Percentiles rank a stretch among this genome's conserved stretches.
Evolutionary conservation across 176 grass and related monocot genomes (phyloP).

Genomic region (Microstegium vimineum): DNA sequence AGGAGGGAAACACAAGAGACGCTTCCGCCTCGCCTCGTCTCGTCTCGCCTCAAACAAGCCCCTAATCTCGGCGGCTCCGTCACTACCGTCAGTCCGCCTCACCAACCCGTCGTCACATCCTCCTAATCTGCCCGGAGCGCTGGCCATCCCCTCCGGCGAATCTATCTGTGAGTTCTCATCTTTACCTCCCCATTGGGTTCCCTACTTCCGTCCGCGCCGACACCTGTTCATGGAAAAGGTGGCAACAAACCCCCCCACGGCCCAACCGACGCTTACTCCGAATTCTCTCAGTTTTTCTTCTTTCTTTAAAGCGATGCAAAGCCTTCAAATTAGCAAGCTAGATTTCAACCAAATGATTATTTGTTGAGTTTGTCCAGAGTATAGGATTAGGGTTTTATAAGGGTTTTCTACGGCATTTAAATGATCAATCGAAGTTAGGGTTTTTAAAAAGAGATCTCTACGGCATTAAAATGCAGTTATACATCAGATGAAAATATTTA

Average conservation of each 20-base stretch:
- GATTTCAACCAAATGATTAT: neutral
- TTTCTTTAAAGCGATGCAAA: neutral
- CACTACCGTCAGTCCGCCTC: neutral
- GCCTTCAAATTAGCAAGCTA: neutral
- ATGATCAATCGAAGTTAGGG: neutral
- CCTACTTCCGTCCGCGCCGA: neutral
- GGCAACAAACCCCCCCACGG: neutral
- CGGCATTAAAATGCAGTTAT: neutral
- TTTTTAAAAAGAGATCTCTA: neutral
- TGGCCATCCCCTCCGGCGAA: neutral
- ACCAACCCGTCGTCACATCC: neutral
- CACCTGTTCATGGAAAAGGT: neutral
- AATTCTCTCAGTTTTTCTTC: neutral
- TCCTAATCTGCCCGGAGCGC: neutral
- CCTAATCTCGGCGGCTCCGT: neutral
- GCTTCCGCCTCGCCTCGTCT: neutral
- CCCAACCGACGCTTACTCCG: neutral
- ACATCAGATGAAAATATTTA: neutral
- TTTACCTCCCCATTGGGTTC: neutral
- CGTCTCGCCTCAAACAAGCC: neutral
- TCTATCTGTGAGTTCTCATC: neutral
- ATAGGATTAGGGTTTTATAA: neutral
- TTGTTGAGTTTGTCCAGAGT: neutral
- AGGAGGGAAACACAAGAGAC: neutral
- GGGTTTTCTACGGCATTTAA: neutral